Base-by-base conservation (phyloP, 2,329 filamentous ascomycete genomes). In the Claviceps digitariae region DNA sequence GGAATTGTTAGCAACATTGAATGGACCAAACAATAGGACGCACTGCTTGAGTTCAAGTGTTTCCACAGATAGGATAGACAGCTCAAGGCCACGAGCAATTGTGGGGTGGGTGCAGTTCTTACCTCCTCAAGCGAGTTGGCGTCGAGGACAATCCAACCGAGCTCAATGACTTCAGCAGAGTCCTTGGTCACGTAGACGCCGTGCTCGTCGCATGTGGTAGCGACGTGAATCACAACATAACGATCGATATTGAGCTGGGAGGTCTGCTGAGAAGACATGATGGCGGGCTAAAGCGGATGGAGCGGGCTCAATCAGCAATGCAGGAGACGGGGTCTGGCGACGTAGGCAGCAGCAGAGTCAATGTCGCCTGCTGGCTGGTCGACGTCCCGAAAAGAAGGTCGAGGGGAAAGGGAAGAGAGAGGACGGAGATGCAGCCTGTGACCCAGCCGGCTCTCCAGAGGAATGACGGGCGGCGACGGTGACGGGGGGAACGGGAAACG, bases 151-250 rank as follows among this genome's bases (percentile, higher is more conserved):
- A 97, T 95, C 93, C 93, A 98, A 59, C 91, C 93, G 67, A 98
- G 80, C 79, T 98, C 93, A 71, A 98, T 98, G 61, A 98, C 93
- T 75, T 98, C 93, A 57, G 93, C 93, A 55, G 93, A 97, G 73
- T 98, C 93, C 74, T 97, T 97, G 56, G 93, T 98, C 55, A 98
- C 93, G 71, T 98, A 98, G 60, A 98, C 93, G 58, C 93, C 93
- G 73, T 98, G 93, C 71, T 98, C 93, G 71, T 98, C 93, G 73
- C 93, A 98, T 62, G 93, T 98, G 38, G 93, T 98, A 59, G 93
- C 93, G 66, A 97, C 91, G 72, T 98, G 93, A 69, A 97, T 95
- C 66, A 98, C 88, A 60, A 96, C 86, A 73, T 95, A 98, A 70
- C 91, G 87, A 75, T 98, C 93, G 72, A 95, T 81, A 73, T 86